Conservation (phyloP, 108 stramenopile genomes). For the Stephanodiscus triporus region DNA sequence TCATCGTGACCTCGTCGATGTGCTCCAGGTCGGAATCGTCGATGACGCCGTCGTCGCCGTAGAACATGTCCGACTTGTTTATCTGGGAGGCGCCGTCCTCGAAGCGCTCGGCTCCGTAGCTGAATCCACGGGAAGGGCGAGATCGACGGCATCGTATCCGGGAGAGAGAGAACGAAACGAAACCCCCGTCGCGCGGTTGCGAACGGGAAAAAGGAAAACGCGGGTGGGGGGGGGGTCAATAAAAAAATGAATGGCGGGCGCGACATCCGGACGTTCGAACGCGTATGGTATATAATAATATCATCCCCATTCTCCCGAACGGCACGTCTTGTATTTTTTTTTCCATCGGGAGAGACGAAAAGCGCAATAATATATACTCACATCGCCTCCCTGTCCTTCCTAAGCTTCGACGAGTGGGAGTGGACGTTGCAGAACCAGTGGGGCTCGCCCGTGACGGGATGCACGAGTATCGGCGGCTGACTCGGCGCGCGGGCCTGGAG, state of each 20-base stretch:
- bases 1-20: constrained; percentile 86
- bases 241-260: neutral
- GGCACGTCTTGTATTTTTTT: too few relatives aligned
- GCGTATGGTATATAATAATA: too few relatives aligned
- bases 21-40: constrained; percentile 73
- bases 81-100: constrained; percentile 92
- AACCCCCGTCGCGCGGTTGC: too few relatives aligned
- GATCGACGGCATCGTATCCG: too few relatives aligned
- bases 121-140: constrained; percentile 18
- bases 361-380: constrained; percentile 49
- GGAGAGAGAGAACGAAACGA: too few relatives aligned
- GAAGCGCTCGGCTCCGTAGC: constrained; percentile 88
- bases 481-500: constrained; percentile 85
- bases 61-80: constrained; percentile 94
- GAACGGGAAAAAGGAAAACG: neutral
- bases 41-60: constrained; percentile 83
- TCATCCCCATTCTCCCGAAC: too few relatives aligned
- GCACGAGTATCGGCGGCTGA: constrained; percentile 86
- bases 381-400: constrained; percentile 82
- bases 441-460: constrained; percentile 86
- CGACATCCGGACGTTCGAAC: too few relatives aligned
- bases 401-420: constrained; percentile 81
- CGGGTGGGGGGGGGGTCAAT: neutral
- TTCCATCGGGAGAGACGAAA: too few relatives aligned
- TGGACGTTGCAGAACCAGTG: constrained; percentile 95